Percentiles rank a stretch among this genome's conserved stretches.
phyloP scores from a whole-genome alignment of 441 rosid genomes.

The Adansonia gregorii region DNA sequence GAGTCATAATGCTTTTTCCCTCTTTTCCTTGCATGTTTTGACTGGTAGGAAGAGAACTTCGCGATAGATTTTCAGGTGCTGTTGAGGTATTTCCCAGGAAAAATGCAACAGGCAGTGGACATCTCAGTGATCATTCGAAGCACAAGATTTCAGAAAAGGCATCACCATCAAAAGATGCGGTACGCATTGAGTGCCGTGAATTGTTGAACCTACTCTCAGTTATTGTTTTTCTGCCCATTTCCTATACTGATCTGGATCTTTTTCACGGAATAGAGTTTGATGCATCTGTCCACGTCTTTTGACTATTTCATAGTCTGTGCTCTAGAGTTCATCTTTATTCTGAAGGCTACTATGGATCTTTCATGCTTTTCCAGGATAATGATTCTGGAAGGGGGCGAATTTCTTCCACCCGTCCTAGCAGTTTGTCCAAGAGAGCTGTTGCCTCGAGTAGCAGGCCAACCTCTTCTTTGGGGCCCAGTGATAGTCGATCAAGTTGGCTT shows the following conservation, averaged over 20 bases:
- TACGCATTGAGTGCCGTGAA: constrained; percentile 6
- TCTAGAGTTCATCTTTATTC: constrained; percentile 1
- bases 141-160: constrained; percentile 48
- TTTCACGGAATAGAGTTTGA: neutral
- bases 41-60: constrained; percentile 63
- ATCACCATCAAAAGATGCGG: constrained; percentile 50
- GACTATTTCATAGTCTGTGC: neutral
- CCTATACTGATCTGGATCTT: neutral
- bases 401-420: constrained; percentile 57
- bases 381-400: constrained; percentile 54
- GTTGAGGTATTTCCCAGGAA: constrained; percentile 67
- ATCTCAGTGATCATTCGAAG: constrained; percentile 51
- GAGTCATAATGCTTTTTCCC: neutral
- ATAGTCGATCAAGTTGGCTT: constrained; percentile 54
- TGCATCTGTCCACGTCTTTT: neutral
- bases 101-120: constrained; percentile 50
- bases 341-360: neutral
- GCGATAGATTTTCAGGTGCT: constrained; percentile 73
- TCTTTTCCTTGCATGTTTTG: constrained; percentile 2
- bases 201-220: neutral
- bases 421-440: constrained; percentile 51
- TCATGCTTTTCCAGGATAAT: constrained; percentile 10
- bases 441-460: constrained; percentile 54
- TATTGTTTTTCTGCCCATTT: neutral
- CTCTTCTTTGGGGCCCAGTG: constrained; percentile 58